Evolutionary conservation across 1,284 basidiomycete species (phyloP).

Genomic region (Anthracocystis walkeri): DNA sequence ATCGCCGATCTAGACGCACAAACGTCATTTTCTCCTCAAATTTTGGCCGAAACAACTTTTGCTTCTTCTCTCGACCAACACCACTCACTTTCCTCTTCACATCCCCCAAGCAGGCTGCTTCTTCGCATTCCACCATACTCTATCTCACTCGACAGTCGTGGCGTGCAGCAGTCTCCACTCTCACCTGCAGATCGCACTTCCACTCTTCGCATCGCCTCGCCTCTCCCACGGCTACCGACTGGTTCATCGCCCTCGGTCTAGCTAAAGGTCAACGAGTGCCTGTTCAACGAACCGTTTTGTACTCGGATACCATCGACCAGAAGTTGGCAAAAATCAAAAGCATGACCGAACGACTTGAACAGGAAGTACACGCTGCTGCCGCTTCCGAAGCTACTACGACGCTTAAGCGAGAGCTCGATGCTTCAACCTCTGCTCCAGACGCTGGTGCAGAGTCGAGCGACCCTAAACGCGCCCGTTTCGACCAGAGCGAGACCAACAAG

Average conservation of each 20-base stretch:
- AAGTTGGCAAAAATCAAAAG: slow-evolving; percentile 31
- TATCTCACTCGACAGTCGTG: not conserved
- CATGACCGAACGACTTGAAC: slow-evolving; percentile 28
- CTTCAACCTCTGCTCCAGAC: not conserved
- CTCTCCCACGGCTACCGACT: slow-evolving; percentile 6
- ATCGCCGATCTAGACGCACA: no score
- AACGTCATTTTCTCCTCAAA: not conserved
- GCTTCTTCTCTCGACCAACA: no score
- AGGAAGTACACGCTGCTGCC: slow-evolving; percentile 19
- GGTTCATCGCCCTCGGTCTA: slow-evolving; percentile 37
- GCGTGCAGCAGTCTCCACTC: slow-evolving; percentile 3
- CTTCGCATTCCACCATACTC: not conserved
- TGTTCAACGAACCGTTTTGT: slow-evolving; percentile 26
- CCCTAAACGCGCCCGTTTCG: slow-evolving; percentile 35
- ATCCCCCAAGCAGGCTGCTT: no score
- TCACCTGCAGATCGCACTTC: not conserved
- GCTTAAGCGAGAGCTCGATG: slow-evolving; percentile 21
- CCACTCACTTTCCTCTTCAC: no score
- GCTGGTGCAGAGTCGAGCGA: not conserved
- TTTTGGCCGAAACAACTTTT: no score
- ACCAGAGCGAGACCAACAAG: slow-evolving; percentile 2
- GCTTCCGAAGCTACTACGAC: not conserved
- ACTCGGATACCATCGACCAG: slow-evolving; percentile 31
- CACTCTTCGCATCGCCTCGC: slow-evolving; percentile 12
- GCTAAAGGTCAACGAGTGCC: slow-evolving; percentile 36